A percentile compares a stretch with the other conserved stretches of the same genome.
Evolutionary conservation across 371 early-diverging fungal genomes (phyloP).

Genomic region (Circinella minor): DNA sequence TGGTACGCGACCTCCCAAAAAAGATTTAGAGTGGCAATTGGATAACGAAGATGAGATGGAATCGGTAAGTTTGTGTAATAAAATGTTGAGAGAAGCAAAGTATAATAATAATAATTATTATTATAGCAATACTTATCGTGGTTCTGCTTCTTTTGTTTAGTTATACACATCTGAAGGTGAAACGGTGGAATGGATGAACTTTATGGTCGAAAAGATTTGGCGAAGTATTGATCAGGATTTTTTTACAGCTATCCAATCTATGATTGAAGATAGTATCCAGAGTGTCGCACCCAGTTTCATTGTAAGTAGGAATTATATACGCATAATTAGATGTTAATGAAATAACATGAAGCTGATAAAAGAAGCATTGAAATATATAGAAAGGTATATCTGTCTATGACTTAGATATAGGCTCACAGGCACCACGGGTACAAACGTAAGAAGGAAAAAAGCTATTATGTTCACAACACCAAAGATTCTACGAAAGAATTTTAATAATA

Average conservation of each 20-base stretch:
- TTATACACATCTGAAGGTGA: constrained; percentile 49
- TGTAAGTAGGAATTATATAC: constrained; percentile 18
- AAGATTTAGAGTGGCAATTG: constrained; percentile 39
- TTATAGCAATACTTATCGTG: too few relatives aligned
- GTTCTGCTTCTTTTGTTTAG: constrained; percentile 7
- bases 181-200: constrained; percentile 53
- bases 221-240: constrained; percentile 45
- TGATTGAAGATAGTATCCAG: constrained; percentile 42
- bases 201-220: constrained; percentile 48
- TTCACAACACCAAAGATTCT: too few relatives aligned
- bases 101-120: too few relatives aligned
- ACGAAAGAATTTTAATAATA: background rate
- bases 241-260: constrained; percentile 36
- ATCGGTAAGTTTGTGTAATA: constrained; percentile 27
- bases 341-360: too few relatives aligned
- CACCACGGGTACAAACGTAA: constrained; percentile 50
- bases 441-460: background rate
- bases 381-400: constrained; percentile 43
- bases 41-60: constrained; percentile 40
- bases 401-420: constrained; percentile 52
- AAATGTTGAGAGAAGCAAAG: background rate
- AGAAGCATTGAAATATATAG: constrained; percentile 17
- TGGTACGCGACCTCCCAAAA: constrained; percentile 20
- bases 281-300: constrained; percentile 39
- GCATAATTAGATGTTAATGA: too few relatives aligned